Percentiles rank a stretch among this genome's conserved stretches.
phyloP scores from a whole-genome alignment of 176 grass and related monocot genomes.

The Musa acuminata region DNA sequence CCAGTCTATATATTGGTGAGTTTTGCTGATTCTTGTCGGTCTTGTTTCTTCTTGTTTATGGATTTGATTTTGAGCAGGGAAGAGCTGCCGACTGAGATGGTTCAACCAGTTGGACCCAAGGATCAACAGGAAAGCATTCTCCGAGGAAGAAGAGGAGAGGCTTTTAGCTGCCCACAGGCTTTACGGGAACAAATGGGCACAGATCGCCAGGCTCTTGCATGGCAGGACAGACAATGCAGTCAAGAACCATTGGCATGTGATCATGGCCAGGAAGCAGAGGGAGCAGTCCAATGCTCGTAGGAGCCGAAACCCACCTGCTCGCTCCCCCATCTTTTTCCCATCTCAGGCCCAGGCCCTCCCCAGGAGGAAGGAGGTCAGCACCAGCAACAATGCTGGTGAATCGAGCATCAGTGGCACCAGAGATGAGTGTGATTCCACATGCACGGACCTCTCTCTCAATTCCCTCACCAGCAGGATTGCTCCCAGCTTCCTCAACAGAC shows the following conservation, averaged over 20 bases:
- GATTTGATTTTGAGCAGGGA: not conserved
- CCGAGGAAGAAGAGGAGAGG: slow-evolving; percentile 6
- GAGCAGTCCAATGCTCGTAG: not conserved
- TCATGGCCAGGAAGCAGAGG: slow-evolving; percentile 13
- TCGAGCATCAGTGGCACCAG: not conserved
- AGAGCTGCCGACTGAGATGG: slow-evolving; percentile 13
- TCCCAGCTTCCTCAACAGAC: not conserved
- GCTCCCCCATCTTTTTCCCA: not conserved
- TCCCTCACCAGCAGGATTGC: not conserved
- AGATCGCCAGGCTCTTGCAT: slow-evolving; percentile 4
- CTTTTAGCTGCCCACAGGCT: slow-evolving; percentile 3
- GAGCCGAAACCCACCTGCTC: not conserved
- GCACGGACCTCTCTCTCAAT: not conserved
- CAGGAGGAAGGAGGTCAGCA: not conserved
- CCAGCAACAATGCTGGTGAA: not conserved
- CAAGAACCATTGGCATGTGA: slow-evolving; percentile 18
- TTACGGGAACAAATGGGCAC: slow-evolving; percentile 1
- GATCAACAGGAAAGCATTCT: slow-evolving; percentile 10
- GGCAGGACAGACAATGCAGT: slow-evolving; percentile 2
- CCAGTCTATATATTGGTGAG: not conserved
- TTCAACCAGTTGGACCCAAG: slow-evolving; percentile 15
- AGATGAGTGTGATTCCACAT: not conserved
- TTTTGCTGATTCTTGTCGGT: not conserved
- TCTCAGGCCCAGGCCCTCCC: not conserved
- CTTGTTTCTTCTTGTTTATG: no score